phyloP scores from a whole-genome alignment of 495 filamentous ascomycete species.

The Aspergillus olivimuriae region DNA sequence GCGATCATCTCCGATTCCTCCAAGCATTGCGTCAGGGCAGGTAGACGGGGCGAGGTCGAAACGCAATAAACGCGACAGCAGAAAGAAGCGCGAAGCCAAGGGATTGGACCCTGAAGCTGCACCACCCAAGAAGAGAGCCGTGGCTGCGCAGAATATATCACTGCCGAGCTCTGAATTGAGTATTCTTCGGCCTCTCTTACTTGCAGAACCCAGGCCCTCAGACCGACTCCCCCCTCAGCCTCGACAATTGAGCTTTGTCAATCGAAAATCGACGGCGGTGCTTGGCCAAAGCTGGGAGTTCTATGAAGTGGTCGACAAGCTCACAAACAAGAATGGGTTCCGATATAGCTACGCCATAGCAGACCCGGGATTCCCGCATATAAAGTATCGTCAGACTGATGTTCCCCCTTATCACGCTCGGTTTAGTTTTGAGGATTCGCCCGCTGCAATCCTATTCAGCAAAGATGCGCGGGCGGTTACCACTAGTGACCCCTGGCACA shows the following conservation, averaged over 20 bases:
- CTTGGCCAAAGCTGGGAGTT: slow-evolving; percentile 37
- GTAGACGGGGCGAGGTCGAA: slow-evolving; percentile 34
- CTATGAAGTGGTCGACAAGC: slow-evolving; percentile 50
- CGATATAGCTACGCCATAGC: slow-evolving; percentile 88
- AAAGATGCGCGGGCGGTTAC: slow-evolving; percentile 38
- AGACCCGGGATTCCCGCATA: slow-evolving; percentile 77
- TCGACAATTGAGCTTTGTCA: slow-evolving; percentile 37
- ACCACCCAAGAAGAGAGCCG: slow-evolving; percentile 33
- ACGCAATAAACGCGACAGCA: slow-evolving; percentile 42
- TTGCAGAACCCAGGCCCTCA: slow-evolving; percentile 31
- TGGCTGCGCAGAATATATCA: slow-evolving; percentile 24
- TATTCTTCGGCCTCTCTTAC: slow-evolving; percentile 25
- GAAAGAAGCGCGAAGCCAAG: slow-evolving; percentile 74
- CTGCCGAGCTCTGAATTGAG: slow-evolving; percentile 26
- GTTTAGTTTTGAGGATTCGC: slow-evolving; percentile 87
- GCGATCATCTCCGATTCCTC: slow-evolving; percentile 34
- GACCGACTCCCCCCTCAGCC: slow-evolving; percentile 35
- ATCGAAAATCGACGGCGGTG: slow-evolving; percentile 26
- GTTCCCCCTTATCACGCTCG: slow-evolving; percentile 71
- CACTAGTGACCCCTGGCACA: slow-evolving; percentile 40
- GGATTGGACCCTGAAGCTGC: slow-evolving; percentile 37
- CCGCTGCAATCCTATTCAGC: slow-evolving; percentile 53
- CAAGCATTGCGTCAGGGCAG: slow-evolving; percentile 26
- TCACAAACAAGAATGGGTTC: slow-evolving; percentile 85
- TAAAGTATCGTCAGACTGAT: slow-evolving; percentile 85